Percentiles rank a stretch among this genome's conserved stretches.
phyloP scores from a whole-genome alignment of 345 rosid species.

The Angophora floribunda region DNA sequence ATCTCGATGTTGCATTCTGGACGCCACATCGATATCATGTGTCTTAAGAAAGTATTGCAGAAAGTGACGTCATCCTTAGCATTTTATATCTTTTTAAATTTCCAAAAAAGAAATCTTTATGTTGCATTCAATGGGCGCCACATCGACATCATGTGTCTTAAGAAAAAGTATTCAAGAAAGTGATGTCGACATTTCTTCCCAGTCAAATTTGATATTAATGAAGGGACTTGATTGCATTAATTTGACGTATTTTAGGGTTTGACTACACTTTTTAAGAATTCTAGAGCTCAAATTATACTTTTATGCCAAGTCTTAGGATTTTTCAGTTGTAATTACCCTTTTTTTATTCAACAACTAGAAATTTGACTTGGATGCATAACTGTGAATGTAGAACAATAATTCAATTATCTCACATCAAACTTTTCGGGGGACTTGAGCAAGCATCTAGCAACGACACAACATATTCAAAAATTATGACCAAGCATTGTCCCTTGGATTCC shows the following conservation, averaged over 20 bases:
- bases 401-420: background rate
- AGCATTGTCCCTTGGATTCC: no score
- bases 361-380: background rate
- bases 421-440: background rate
- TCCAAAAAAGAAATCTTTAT: no score
- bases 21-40: no score
- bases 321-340: background rate
- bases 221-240: rapidly evolving
- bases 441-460: background rate
- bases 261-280: rapidly evolving
- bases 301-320: rapidly evolving
- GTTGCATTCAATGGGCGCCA: no score
- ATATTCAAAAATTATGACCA: rapidly evolving
- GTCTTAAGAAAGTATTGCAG: no score
- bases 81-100: no score
- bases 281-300: rapidly evolving
- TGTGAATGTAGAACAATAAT: background rate
- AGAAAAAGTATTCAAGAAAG: background rate
- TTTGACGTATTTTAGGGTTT: rapidly evolving
- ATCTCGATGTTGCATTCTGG: no score
- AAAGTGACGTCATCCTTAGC: no score
- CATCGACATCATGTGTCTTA: no score
- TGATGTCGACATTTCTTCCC: rapidly evolving
- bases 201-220: no score
- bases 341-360: no score